phyloP scores from a whole-genome alignment of 2,329 filamentous ascomycete species.

The Colletotrichum gloeosporioides region DNA sequence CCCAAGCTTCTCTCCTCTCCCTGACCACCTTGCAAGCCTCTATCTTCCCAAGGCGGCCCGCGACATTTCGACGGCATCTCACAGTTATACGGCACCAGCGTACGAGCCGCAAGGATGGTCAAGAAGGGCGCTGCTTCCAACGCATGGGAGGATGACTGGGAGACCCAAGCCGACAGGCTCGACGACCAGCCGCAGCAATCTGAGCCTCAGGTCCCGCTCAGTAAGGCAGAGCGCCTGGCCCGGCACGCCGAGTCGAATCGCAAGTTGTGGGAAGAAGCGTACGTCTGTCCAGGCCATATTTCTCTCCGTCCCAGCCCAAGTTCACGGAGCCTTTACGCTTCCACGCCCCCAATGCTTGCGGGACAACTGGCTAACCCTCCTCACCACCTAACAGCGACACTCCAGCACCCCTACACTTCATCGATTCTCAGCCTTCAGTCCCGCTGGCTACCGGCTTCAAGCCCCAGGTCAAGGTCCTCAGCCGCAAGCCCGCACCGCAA shows the following conservation, averaged over 20 bases:
- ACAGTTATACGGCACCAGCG: background rate
- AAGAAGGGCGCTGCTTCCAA: slow-evolving; percentile 64
- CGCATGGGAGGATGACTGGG: slow-evolving; percentile 95
- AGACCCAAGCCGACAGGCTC: slow-evolving; percentile 71
- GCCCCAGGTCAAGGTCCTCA: slow-evolving; percentile 82
- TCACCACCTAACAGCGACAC: slow-evolving; percentile 63
- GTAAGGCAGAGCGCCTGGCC: slow-evolving; percentile 78
- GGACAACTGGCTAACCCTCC: background rate
- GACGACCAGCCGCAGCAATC: slow-evolving; percentile 40
- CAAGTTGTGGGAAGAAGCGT: slow-evolving; percentile 90
- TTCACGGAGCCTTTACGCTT: too few species aligned
- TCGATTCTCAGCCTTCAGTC: slow-evolving; percentile 68
- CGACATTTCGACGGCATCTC: background rate
- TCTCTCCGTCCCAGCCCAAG: background rate
- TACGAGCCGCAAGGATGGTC: slow-evolving; percentile 41
- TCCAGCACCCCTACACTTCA: slow-evolving; percentile 75
- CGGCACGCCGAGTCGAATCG: slow-evolving; percentile 84
- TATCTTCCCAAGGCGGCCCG: background rate
- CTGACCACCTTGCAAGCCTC: background rate
- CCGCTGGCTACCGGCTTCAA: slow-evolving; percentile 77
- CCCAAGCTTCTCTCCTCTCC: background rate
- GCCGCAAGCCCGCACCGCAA: slow-evolving; percentile 74
- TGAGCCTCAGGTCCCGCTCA: slow-evolving; percentile 51
- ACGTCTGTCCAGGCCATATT: slow-evolving; percentile 36
- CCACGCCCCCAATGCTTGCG: background rate